These are phyloP conservation scores for Cordyceps fumosorosea DNA, from an alignment of 2,329 filamentous ascomycete genomes.

Conservation along the genomic window DNA sequence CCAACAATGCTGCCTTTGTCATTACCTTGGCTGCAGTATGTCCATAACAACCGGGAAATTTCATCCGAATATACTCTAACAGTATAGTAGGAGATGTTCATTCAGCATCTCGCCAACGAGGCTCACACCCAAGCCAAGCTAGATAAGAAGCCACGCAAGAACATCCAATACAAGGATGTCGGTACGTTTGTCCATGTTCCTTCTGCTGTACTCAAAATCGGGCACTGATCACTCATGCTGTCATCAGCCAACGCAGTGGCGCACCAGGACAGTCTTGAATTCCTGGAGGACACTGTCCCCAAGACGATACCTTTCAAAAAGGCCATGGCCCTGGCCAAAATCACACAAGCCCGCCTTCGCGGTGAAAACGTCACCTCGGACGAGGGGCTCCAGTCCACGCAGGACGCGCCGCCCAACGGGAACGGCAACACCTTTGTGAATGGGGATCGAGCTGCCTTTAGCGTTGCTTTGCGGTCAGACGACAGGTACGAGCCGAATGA, in stretches of 20 bases:
- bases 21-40: slow-evolving; percentile 82
- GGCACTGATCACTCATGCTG: neutral
- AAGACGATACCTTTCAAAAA: slow-evolving; percentile 76
- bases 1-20: slow-evolving; percentile 88
- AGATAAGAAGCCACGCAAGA: slow-evolving; percentile 85
- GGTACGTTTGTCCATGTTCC: slow-evolving; percentile 42
- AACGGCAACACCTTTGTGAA: slow-evolving; percentile 26
- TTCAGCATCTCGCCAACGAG: slow-evolving; percentile 82
- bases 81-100: slow-evolving; percentile 77
- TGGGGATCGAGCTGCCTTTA: slow-evolving; percentile 20
- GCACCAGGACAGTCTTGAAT: slow-evolving; percentile 89
- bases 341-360: slow-evolving; percentile 39
- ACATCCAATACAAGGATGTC: slow-evolving; percentile 93
- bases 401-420: slow-evolving; percentile 18
- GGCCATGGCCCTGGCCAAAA: slow-evolving; percentile 58
- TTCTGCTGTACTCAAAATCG: neutral
- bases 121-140: slow-evolving; percentile 83
- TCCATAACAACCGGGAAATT: neutral
- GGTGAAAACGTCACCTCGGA: slow-evolving; percentile 32
- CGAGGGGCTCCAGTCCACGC: slow-evolving; percentile 17
- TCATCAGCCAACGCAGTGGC: slow-evolving; percentile 70
- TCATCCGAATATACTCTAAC: slow-evolving; percentile 1
- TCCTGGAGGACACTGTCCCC: slow-evolving; percentile 84
- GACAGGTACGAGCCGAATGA: slow-evolving; percentile 39
- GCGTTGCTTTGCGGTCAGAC: slow-evolving; percentile 19